These are phyloP conservation scores for Pterocarpus santalinus DNA, from an alignment of 306 rosid genomes.

Conservation along the genomic window DNA sequence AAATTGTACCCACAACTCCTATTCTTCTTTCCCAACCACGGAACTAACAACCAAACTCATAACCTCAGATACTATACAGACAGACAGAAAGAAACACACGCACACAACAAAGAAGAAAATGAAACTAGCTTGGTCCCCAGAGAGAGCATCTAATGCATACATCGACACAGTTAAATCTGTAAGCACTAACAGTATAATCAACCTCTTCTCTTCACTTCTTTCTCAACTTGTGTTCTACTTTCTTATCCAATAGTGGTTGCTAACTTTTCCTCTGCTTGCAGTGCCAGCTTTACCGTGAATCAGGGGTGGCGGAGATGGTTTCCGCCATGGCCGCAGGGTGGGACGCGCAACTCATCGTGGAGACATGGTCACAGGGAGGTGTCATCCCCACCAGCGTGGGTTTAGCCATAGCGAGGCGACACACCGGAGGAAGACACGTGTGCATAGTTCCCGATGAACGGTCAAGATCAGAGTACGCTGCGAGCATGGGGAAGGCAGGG, in stretches of 20 bases:
- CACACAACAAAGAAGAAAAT: constrained; percentile 41
- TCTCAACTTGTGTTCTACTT: too few species aligned
- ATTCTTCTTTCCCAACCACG: not conserved
- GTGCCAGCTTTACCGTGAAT: constrained; percentile 69
- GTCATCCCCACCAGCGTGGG: constrained; percentile 76
- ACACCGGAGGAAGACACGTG: constrained; percentile 83
- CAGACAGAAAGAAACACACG: not conserved
- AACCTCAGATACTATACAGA: too few species aligned
- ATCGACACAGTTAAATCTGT: constrained; percentile 86
- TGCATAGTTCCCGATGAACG: constrained; percentile 85
- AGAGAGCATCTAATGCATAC: constrained; percentile 85
- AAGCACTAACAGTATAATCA: constrained; percentile 36
- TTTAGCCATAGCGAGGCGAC: constrained; percentile 68
- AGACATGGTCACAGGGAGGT: constrained; percentile 93
- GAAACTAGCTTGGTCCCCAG: constrained; percentile 97
- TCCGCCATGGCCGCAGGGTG: constrained; percentile 98
- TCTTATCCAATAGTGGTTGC: not conserved
- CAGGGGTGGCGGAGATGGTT: constrained; percentile 85
- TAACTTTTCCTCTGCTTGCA: constrained; percentile 33
- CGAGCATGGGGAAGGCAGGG: constrained; percentile 59
- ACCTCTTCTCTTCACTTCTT: not conserved
- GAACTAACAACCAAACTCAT: too few species aligned
- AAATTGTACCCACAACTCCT: constrained; percentile 9
- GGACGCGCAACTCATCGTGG: constrained; percentile 84
- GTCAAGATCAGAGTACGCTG: constrained; percentile 66